Evolutionary conservation across 345 rosid species (phyloP).

Genomic region (Psidium guajava): DNA sequence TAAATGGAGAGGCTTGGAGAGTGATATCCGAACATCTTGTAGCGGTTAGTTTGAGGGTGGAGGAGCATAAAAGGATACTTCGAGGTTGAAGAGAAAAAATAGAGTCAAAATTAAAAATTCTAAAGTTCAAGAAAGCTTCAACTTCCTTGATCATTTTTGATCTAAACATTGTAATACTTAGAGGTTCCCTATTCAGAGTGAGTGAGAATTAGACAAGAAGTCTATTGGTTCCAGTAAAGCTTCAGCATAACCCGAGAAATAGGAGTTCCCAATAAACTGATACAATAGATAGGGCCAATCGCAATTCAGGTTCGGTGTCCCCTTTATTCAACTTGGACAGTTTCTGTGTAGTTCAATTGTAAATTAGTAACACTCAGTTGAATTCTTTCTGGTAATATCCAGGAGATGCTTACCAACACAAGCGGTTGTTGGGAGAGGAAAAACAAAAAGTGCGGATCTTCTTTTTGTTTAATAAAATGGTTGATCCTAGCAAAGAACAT

Average conservation of each 20-base stretch:
- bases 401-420: not conserved
- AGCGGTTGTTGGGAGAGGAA: not conserved
- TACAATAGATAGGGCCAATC: not conserved
- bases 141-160: too few species aligned
- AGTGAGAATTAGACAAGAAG: too few species aligned
- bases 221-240: conserved; percentile 44
- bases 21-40: too few species aligned
- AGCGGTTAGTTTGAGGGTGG: too few species aligned
- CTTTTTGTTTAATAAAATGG: not conserved
- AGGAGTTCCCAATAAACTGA: not conserved
- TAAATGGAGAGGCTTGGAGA: too few species aligned
- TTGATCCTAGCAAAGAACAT: not conserved
- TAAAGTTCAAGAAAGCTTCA: too few species aligned
- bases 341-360: not conserved
- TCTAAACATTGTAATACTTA: too few species aligned
- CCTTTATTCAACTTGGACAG: not conserved
- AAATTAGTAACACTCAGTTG: not conserved
- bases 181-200: too few species aligned
- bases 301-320: not conserved
- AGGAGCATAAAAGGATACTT: too few species aligned
- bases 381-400: not conserved
- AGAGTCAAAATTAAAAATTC: too few species aligned
- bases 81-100: too few species aligned
- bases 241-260: conserved; percentile 14
- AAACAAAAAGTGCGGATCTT: not conserved